These are phyloP conservation scores for Colletotrichum sojae DNA, from an alignment of 2,329 filamentous ascomycete species.

Conservation along the genomic window DNA sequence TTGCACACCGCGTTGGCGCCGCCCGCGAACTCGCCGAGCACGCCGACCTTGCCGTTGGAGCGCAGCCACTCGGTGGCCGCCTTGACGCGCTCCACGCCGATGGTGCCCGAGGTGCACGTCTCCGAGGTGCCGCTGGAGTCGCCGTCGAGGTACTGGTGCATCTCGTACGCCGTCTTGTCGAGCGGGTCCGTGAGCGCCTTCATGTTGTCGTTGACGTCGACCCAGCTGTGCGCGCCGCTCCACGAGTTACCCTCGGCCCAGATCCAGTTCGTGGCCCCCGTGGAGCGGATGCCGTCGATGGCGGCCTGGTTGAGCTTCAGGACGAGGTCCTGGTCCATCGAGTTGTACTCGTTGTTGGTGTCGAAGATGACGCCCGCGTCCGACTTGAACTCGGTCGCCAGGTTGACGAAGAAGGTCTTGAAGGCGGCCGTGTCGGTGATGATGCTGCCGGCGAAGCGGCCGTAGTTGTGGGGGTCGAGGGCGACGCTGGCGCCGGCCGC, in stretches of 20 bases:
- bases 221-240: conserved; percentile 64
- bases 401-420: conserved; percentile 68
- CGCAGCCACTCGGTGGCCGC: conserved; percentile 69
- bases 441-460: conserved; percentile 65
- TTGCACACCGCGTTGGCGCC: conserved; percentile 66
- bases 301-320: conserved; percentile 75
- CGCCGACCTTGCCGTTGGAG: conserved; percentile 66
- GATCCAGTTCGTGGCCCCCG: conserved; percentile 72
- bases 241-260: conserved; percentile 70
- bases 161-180: conserved; percentile 69
- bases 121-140: conserved; percentile 66
- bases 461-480: conserved; percentile 75
- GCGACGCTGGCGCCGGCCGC: conserved; percentile 64
- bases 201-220: conserved; percentile 58
- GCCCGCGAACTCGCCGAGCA: conserved; percentile 72
- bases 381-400: conserved; percentile 66
- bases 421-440: conserved; percentile 69
- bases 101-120: conserved; percentile 62
- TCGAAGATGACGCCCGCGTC: conserved; percentile 74
- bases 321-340: conserved; percentile 72
- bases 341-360: conserved; percentile 78
- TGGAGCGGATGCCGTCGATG: conserved; percentile 72
- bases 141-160: conserved; percentile 72
- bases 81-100: conserved; percentile 64
- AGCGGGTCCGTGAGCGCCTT: conserved; percentile 62